Percentiles rank a stretch among this genome's conserved stretches.
Conservation (phyloP, 108 stramenopile species). For the Parietichytrium sp. region DNA sequence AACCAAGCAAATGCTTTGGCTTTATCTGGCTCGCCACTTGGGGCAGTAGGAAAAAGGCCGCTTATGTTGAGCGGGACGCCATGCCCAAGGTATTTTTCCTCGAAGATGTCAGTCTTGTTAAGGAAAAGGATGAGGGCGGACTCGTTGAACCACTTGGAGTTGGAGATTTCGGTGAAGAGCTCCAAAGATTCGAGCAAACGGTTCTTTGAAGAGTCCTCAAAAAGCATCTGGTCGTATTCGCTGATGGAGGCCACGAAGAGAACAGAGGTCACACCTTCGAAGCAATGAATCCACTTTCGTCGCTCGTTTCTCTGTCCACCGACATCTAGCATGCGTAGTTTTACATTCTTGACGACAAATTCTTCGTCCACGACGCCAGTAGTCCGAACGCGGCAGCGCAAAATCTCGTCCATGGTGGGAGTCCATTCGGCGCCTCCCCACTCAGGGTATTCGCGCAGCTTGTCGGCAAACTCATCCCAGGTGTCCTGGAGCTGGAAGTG, state of each 20-base stretch:
- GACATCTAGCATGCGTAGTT: slow-evolving; percentile 57
- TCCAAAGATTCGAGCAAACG: slow-evolving; percentile 49
- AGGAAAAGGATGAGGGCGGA: slow-evolving; percentile 49
- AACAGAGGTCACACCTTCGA: slow-evolving; percentile 44
- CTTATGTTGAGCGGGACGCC: neutral
- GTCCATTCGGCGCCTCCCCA: slow-evolving; percentile 41
- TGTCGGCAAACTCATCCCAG: slow-evolving; percentile 23
- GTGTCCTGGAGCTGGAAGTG: slow-evolving; percentile 52
- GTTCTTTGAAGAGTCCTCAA: slow-evolving; percentile 46
- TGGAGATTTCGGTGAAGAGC: slow-evolving; percentile 41
- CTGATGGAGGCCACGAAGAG: slow-evolving; percentile 45
- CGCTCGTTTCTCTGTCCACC: slow-evolving; percentile 64
- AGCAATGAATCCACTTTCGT: slow-evolving; percentile 64
- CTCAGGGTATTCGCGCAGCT: neutral
- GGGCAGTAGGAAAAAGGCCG: slow-evolving; percentile 76
- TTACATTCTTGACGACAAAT: slow-evolving; percentile 11
- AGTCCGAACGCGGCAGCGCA: slow-evolving; percentile 46
- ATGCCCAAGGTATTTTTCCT: slow-evolving; percentile 11
- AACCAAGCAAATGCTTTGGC: slow-evolving; percentile 86
- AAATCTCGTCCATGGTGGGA: slow-evolving; percentile 45
- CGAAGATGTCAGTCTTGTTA: slow-evolving; percentile 51
- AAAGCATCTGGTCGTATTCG: slow-evolving; percentile 50
- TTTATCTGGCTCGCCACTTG: slow-evolving; percentile 73
- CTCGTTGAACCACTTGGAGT: slow-evolving; percentile 29
- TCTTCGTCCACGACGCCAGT: slow-evolving; percentile 51